Evolutionary conservation across 371 early-diverging fungal species (phyloP).

Genomic region (Mucor mucedo): DNA sequence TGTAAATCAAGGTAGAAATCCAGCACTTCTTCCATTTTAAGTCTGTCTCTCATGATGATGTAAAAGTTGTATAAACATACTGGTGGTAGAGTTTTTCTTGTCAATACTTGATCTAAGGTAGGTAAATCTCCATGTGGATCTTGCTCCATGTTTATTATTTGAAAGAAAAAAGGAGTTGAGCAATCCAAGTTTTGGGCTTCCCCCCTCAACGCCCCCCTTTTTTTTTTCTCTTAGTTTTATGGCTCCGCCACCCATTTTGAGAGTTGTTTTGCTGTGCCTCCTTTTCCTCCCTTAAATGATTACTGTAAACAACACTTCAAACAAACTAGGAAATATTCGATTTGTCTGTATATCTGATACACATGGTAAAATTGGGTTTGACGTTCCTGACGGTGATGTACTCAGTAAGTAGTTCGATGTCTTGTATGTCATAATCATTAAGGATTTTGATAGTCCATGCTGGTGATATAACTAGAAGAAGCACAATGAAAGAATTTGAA

Average conservation of each 20-base stretch:
- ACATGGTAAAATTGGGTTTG: conserved; percentile 38
- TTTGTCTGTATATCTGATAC: conserved; percentile 61
- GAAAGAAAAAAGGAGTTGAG: conserved; percentile 5
- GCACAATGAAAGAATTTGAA: conserved; percentile 32
- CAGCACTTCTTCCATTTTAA: conserved; percentile 64
- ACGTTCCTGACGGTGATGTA: conserved; percentile 53
- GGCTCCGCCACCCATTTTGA: neutral
- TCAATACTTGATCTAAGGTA: conserved; percentile 63
- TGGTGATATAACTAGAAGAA: conserved; percentile 49
- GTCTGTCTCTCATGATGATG: conserved; percentile 66
- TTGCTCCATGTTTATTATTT: neutral
- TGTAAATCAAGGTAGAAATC: conserved; percentile 74
- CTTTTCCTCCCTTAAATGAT: conserved; percentile 17
- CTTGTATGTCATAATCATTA: no score
- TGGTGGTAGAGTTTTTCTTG: conserved; percentile 67
- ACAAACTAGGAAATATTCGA: conserved; percentile 16
- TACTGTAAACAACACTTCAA: conserved; percentile 8
- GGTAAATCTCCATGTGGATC: conserved; percentile 44
- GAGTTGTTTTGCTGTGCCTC: neutral
- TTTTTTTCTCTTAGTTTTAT: conserved; percentile 2
- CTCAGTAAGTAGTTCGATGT: conserved; percentile 34
- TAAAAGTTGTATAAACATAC: conserved; percentile 73
- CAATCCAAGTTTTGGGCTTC: neutral
- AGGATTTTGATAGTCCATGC: conserved; percentile 43
- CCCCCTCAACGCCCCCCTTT: neutral